Percentiles rank a stretch among this genome's conserved stretches.
phyloP scores from a whole-genome alignment of 768 basidiomycete species.

The Favolaschia claudopus region DNA sequence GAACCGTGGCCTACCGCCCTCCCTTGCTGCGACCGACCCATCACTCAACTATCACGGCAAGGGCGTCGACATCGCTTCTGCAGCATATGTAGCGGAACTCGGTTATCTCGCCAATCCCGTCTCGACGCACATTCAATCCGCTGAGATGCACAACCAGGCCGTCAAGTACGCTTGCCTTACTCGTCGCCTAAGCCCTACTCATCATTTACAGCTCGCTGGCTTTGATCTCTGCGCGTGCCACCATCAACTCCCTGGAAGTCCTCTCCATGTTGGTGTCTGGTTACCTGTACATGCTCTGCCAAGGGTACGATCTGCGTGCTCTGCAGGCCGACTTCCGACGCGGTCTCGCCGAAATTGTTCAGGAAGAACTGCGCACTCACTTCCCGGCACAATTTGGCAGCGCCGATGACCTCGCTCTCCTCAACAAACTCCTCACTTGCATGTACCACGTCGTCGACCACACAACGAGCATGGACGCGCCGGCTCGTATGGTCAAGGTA shows the following conservation, averaged over 20 bases:
- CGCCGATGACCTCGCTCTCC: background rate
- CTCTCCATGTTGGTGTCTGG: conserved; percentile 73
- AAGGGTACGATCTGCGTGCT: conserved; percentile 43
- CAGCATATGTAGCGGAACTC: conserved; percentile 84
- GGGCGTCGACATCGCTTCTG: conserved; percentile 84
- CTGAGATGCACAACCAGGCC: conserved; percentile 93
- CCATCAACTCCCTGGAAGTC: conserved; percentile 73
- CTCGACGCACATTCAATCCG: conserved; percentile 83
- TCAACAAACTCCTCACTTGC: conserved; percentile 2
- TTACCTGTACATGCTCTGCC: conserved; percentile 76
- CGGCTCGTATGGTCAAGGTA: conserved; percentile 9
- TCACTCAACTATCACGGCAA: conserved; percentile 86
- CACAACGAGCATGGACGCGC: conserved; percentile 12
- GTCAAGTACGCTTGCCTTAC: conserved; percentile 91
- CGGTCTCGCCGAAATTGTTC: background rate
- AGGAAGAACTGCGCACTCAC: background rate
- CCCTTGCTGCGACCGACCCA: conserved; percentile 79
- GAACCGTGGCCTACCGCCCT: conserved; percentile 86
- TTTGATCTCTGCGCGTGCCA: conserved; percentile 78
- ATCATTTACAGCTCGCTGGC: conserved; percentile 56
- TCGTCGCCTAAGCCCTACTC: too few species aligned
- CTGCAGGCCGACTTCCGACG: background rate
- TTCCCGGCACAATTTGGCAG: background rate
- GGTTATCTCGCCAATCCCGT: conserved; percentile 86
- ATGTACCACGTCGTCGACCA: conserved; percentile 12